phyloP scores from a whole-genome alignment of 345 rosid genomes.

The Gynandropsis gynandra region DNA sequence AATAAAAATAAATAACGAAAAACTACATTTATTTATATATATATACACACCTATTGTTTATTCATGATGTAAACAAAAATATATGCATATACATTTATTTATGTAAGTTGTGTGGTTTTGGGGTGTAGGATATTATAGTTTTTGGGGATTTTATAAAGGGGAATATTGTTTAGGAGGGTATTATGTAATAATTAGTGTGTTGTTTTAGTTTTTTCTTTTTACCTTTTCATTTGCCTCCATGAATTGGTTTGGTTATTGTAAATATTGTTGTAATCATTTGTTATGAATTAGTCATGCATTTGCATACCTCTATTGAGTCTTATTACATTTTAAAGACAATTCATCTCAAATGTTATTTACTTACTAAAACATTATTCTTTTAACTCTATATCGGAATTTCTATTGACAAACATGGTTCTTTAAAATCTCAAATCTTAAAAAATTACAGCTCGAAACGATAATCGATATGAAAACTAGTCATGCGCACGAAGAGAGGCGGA shows the following conservation, averaged over 20 bases:
- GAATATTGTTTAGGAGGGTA: slow-evolving; percentile 9
- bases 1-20: too few species aligned
- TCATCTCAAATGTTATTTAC: too few species aligned
- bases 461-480: too few species aligned
- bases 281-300: not conserved
- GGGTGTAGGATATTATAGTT: slow-evolving; percentile 19
- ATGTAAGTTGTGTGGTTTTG: slow-evolving; percentile 22
- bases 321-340: too few species aligned
- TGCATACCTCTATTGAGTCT: too few species aligned
- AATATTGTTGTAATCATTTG: slow-evolving; percentile 6
- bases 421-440: too few species aligned
- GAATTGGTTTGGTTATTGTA: slow-evolving; percentile 9
- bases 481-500: too few species aligned
- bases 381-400: too few species aligned
- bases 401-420: too few species aligned
- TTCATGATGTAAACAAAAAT: slow-evolving; percentile 21
- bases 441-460: too few species aligned
- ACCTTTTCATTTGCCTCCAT: not conserved
- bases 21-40: not conserved
- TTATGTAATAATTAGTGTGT: slow-evolving; percentile 8
- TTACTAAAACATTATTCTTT: too few species aligned
- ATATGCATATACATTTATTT: slow-evolving; percentile 11
- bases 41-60: slow-evolving; percentile 21
- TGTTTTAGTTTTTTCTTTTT: not conserved
- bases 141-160: slow-evolving; percentile 8